These are phyloP conservation scores for Pleurotus sapidus DNA, from an alignment of 768 basidiomycete genomes.

Conservation along the genomic window DNA sequence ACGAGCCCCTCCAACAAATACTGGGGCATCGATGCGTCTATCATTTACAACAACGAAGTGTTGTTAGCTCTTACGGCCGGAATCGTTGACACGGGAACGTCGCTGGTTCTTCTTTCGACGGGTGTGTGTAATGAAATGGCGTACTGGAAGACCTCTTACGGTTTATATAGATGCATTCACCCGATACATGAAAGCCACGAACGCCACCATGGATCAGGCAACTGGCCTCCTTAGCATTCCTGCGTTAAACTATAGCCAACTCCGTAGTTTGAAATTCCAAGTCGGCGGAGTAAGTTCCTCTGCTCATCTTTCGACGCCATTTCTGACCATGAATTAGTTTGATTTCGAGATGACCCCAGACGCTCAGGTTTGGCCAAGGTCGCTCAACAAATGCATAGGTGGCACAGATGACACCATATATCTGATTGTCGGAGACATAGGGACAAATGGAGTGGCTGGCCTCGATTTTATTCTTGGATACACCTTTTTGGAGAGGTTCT, in stretches of 20 bases:
- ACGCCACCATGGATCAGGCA: conserved; percentile 32
- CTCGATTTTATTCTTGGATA: background rate
- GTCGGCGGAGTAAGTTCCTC: conserved; percentile 40
- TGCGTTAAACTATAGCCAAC: conserved; percentile 40
- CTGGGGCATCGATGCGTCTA: conserved; percentile 43
- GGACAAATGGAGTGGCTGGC: background rate
- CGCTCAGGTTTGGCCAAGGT: conserved; percentile 29
- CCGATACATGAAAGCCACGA: conserved; percentile 41
- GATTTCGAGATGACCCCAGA: conserved; percentile 39
- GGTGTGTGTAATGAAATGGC: background rate
- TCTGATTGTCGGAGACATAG: conserved; percentile 27
- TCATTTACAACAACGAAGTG: conserved; percentile 28
- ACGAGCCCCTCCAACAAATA: conserved; percentile 25
- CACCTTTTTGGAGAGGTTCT: conserved; percentile 33
- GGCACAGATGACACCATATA: conserved; percentile 33
- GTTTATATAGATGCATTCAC: conserved; percentile 31
- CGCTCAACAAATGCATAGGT: conserved; percentile 42
- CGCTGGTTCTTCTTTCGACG: background rate
- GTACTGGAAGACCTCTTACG: background rate
- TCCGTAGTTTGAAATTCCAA: conserved; percentile 57
- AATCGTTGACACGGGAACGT: conserved; percentile 33
- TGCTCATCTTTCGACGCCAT: background rate
- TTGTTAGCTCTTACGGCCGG: conserved; percentile 27
- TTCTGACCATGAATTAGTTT: conserved; percentile 10
- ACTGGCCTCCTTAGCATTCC: conserved; percentile 55